Percentiles rank a stretch among this genome's conserved stretches.
These are phyloP conservation scores for Acanthamoeba royreba DNA, from an alignment of 208 protist genomes.

Conservation along the genomic window DNA sequence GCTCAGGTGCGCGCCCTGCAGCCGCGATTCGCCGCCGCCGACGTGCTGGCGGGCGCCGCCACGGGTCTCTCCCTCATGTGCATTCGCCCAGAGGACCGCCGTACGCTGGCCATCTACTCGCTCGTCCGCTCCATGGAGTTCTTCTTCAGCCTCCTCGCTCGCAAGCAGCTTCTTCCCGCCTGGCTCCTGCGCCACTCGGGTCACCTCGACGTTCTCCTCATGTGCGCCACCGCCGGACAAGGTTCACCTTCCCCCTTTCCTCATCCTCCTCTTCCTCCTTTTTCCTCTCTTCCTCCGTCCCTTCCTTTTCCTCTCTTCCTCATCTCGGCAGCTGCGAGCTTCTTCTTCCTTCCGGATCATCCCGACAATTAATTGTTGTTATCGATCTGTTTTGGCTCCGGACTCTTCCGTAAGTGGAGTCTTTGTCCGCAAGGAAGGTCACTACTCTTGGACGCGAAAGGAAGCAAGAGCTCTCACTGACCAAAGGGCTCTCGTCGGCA, in stretches of 20 bases:
- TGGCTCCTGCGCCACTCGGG: not conserved
- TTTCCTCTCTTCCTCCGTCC: no score
- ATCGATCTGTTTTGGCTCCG: no score
- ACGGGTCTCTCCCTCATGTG: conserved; percentile 21
- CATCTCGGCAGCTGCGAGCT: not conserved
- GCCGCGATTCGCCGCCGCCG: not conserved
- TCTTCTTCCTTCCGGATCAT: no score
- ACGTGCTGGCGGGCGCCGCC: not conserved
- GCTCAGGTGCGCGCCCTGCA: not conserved
- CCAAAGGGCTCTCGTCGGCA: no score
- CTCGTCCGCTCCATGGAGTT: conserved; percentile 38
- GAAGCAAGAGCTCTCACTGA: no score
- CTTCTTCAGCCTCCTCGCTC: not conserved
- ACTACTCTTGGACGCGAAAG: no score
- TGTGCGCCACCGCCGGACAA: conserved; percentile 10
- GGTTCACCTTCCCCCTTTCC: not conserved
- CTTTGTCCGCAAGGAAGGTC: no score
- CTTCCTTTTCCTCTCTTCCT: not conserved
- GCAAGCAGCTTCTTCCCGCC: not conserved
- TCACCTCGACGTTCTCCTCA: conserved; percentile 27
- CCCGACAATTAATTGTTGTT: no score
- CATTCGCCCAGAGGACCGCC: not conserved
- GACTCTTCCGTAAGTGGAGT: no score
- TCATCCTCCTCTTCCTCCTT: no score
- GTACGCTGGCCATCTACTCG: conserved; percentile 2